These are phyloP conservation scores for Phtheirospermum japonicum DNA, from an alignment of 257 asterid genomes.

Conservation along the genomic window DNA sequence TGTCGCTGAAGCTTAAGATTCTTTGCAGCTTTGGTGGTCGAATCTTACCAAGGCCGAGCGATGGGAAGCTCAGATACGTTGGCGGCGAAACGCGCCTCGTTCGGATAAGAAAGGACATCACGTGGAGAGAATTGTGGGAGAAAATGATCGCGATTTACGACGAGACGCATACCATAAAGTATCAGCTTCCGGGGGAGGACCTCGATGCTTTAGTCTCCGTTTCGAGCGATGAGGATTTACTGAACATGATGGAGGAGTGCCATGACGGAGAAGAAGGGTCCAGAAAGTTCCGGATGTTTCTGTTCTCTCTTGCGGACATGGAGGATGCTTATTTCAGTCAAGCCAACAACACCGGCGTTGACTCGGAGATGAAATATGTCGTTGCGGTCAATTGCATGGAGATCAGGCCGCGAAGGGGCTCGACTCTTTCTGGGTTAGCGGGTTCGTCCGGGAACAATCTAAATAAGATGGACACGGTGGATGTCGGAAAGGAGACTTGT, in stretches of 20 bases:
- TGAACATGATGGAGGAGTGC: constrained; percentile 87
- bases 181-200: constrained; percentile 87
- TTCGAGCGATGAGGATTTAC: constrained; percentile 69
- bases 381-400: constrained; percentile 75
- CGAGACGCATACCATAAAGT: constrained; percentile 48
- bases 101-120: constrained; percentile 58
- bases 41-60: constrained; percentile 80
- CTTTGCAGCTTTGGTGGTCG: constrained; percentile 84
- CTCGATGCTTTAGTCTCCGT: constrained; percentile 79
- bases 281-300: constrained; percentile 61
- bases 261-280: constrained; percentile 48
- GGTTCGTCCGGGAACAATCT: constrained; percentile 55
- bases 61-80: constrained; percentile 76
- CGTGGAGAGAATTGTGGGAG: constrained; percentile 62
- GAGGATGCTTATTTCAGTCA: constrained; percentile 50
- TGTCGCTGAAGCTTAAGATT: constrained; percentile 58
- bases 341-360: constrained; percentile 45
- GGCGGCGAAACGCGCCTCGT: constrained; percentile 82
- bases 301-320: constrained; percentile 62
- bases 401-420: constrained; percentile 44
- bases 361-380: constrained; percentile 67
- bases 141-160: constrained; percentile 48
- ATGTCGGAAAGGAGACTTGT: constrained; percentile 37
- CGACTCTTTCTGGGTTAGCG: constrained; percentile 35
- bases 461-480: constrained; percentile 49